A percentile compares a stretch with the other conserved stretches of the same genome.
Evolutionary conservation across 1,139 yeast species (phyloP).

Genomic region (Lodderomyces elongisporus): DNA sequence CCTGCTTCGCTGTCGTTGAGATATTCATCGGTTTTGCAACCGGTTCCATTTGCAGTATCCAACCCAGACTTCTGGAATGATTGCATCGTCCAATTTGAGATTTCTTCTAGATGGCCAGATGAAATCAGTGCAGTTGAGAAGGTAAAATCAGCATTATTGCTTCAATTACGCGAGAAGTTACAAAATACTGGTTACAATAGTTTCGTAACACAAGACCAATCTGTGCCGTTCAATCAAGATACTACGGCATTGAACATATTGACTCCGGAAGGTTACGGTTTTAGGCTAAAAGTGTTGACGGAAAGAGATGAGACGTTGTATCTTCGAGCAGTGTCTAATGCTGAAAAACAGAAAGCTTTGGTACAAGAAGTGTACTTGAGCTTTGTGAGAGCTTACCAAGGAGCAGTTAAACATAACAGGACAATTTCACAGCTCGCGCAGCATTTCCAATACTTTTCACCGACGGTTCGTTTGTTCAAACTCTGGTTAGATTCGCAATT

Average conservation of each 20-base stretch:
- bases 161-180: slow-evolving; percentile 63
- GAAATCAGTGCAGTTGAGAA: slow-evolving; percentile 79
- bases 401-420: slow-evolving; percentile 77
- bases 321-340: slow-evolving; percentile 61
- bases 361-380: slow-evolving; percentile 60
- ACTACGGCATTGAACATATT: slow-evolving; percentile 58
- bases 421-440: slow-evolving; percentile 66
- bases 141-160: slow-evolving; percentile 82
- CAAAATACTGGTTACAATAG: slow-evolving; percentile 51
- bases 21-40: slow-evolving; percentile 68
- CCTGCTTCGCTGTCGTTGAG: slow-evolving; percentile 74
- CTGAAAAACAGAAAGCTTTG: slow-evolving; percentile 53
- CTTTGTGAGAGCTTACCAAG: slow-evolving; percentile 63
- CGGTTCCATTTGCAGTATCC: slow-evolving; percentile 75
- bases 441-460: slow-evolving; percentile 69
- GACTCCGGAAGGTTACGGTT: slow-evolving; percentile 86
- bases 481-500: slow-evolving; percentile 78
- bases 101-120: slow-evolving; percentile 94
- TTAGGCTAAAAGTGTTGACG: slow-evolving; percentile 65
- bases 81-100: slow-evolving; percentile 79
- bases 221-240: slow-evolving; percentile 60
- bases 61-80: slow-evolving; percentile 81
- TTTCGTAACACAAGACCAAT: slow-evolving; percentile 57
- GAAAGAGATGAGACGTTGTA: slow-evolving; percentile 79
- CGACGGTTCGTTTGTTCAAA: slow-evolving; percentile 80